A percentile compares a stretch with the other conserved stretches of the same genome.
phyloP scores from a whole-genome alignment of 306 rosid genomes.

The Cucurbita maxima region DNA sequence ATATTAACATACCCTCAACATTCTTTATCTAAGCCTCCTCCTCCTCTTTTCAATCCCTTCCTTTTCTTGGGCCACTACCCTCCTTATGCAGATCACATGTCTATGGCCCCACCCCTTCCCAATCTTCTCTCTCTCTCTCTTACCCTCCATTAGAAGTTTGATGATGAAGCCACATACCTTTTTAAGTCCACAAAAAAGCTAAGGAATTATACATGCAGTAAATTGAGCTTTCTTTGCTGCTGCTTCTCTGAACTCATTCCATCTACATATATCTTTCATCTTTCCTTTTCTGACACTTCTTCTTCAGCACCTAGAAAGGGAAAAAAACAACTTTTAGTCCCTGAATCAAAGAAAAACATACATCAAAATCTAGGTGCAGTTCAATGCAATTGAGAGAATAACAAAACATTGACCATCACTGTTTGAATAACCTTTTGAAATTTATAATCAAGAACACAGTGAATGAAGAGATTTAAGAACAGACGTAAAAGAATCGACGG shows the following conservation, averaged over 20 bases:
- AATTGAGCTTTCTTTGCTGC: neutral
- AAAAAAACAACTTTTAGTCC: neutral
- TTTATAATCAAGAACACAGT: neutral
- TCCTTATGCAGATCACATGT: constrained; percentile 6
- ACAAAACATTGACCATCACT: neutral
- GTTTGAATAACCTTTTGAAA: constrained; percentile 3
- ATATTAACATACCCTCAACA: neutral
- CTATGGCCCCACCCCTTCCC: neutral
- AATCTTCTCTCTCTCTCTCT: neutral
- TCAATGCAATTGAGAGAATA: neutral
- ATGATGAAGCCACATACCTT: neutral
- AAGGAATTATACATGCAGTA: neutral
- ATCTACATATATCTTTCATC: neutral
- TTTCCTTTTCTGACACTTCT: neutral
- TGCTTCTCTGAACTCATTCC: neutral
- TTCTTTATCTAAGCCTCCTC: neutral
- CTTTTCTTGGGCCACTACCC: constrained; percentile 10
- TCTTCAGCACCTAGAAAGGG: neutral
- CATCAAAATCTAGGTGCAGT: constrained; percentile 5
- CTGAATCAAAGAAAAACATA: neutral
- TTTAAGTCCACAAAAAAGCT: neutral
- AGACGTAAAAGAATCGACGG: neutral
- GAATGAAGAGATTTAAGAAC: neutral
- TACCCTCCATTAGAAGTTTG: constrained; percentile 1
- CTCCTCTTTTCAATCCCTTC: neutral